Conservation (phyloP, 2,329 filamentous ascomycete species). For the Xylariales sp. region DNA sequence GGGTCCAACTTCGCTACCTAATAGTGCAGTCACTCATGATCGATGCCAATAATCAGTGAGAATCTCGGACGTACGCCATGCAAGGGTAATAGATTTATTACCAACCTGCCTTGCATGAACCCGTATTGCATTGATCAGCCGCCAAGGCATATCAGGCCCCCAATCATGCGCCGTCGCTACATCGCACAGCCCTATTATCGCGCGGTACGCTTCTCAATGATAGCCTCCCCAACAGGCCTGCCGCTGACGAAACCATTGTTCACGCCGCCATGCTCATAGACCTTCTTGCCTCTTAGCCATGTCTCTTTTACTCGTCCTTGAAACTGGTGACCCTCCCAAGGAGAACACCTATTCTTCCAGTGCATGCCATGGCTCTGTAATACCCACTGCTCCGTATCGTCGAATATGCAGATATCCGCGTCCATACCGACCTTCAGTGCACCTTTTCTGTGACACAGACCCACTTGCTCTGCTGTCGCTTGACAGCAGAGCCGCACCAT, state of each 20-base stretch:
- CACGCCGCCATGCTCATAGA: constrained; percentile 63
- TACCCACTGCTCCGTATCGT: constrained; percentile 74
- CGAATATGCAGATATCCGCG: constrained; percentile 88
- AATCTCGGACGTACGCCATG: too few species aligned
- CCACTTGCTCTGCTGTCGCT: constrained; percentile 85
- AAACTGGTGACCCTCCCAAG: constrained; percentile 79
- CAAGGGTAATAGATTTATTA: too few species aligned
- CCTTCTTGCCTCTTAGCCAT: constrained; percentile 70
- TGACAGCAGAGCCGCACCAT: constrained; percentile 81
- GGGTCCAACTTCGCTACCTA: too few species aligned
- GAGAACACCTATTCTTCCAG: constrained; percentile 89
- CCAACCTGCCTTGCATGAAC: too few species aligned
- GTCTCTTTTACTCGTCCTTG: constrained; percentile 78
- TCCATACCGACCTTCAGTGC: constrained; percentile 76
- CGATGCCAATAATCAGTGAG: too few species aligned
- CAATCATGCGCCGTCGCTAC: constrained; percentile 37
- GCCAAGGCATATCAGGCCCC: too few species aligned
- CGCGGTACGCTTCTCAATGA: constrained; percentile 54
- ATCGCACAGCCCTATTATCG: constrained; percentile 32
- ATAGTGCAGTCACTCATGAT: too few species aligned
- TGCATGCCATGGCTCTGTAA: constrained; percentile 77
- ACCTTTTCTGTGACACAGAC: constrained; percentile 77
- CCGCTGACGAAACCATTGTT: constrained; percentile 46
- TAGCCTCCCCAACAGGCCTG: constrained; percentile 47
- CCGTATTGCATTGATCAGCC: too few species aligned